Conservation (phyloP, 495 filamentous ascomycete genomes). For the Xylaria longipes region DNA sequence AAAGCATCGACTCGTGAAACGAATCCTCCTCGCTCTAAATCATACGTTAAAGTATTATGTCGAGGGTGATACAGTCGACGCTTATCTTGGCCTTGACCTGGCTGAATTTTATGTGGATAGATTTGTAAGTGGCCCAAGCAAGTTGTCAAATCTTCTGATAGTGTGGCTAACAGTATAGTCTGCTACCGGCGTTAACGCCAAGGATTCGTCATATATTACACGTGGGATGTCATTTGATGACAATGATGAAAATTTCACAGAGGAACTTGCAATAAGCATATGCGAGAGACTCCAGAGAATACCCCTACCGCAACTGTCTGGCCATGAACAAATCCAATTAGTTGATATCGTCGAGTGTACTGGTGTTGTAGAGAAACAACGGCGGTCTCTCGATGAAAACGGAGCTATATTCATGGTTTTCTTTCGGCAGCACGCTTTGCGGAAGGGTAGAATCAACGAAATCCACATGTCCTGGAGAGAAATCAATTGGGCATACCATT, state of each 20-base stretch:
- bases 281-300: slow-evolving; percentile 79
- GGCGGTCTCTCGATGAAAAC: slow-evolving; percentile 91
- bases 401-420: slow-evolving; percentile 89
- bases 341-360: slow-evolving; percentile 88
- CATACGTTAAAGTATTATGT: slow-evolving; percentile 81
- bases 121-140: slow-evolving; percentile 24
- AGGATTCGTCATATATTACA: slow-evolving; percentile 32
- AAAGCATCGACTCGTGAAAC: slow-evolving; percentile 75
- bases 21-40: slow-evolving; percentile 75
- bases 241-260: slow-evolving; percentile 68
- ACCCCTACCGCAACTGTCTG: slow-evolving; percentile 81
- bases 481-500: slow-evolving; percentile 94
- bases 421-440: slow-evolving; percentile 82
- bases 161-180: slow-evolving; percentile 32
- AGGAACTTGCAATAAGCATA: slow-evolving; percentile 71
- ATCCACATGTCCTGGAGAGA: slow-evolving; percentile 87
- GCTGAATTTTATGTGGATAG: slow-evolving; percentile 69
- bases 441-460: slow-evolving; percentile 67
- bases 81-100: slow-evolving; percentile 74
- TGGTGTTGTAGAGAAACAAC: slow-evolving; percentile 85
- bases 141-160: background rate
- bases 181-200: slow-evolving; percentile 29
- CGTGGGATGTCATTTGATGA: slow-evolving; percentile 55
- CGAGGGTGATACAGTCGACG: slow-evolving; percentile 82
- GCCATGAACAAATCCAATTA: slow-evolving; percentile 87